Evolutionary conservation across 2,329 filamentous ascomycete genomes (phyloP).

Genomic region (Pseudogymnoascus sp.): DNA sequence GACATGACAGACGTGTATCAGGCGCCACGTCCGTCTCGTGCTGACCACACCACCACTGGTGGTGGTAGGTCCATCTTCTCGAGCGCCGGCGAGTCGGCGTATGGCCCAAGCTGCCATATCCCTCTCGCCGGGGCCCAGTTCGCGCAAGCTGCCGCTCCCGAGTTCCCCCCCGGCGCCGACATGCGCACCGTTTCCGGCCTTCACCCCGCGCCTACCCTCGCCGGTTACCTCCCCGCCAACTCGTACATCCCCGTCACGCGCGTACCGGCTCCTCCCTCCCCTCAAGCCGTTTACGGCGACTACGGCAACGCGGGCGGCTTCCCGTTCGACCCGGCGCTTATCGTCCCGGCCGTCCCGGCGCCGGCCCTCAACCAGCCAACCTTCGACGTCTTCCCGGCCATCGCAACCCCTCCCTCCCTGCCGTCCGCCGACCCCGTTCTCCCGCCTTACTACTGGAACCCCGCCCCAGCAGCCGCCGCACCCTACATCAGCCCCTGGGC

Average conservation of each 20-base stretch:
- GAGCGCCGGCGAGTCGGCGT: background rate
- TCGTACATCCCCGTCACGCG: background rate
- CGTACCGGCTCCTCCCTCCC: background rate
- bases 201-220: background rate
- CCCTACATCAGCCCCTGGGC: background rate
- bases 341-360: background rate
- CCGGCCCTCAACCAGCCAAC: background rate
- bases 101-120: background rate
- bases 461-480: too few species aligned
- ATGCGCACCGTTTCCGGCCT: background rate
- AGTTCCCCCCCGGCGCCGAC: background rate
- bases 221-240: background rate
- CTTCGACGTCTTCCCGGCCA: background rate
- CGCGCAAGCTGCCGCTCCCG: background rate
- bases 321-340: background rate
- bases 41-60: background rate
- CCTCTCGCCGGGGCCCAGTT: background rate
- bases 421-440: background rate
- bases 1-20: background rate
- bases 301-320: background rate
- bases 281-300: background rate
- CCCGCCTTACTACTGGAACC: background rate
- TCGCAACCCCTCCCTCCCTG: too few species aligned
- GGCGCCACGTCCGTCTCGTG: background rate
- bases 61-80: background rate